phyloP scores from a whole-genome alignment of 768 basidiomycete genomes.

The Termitomyces sp. region DNA sequence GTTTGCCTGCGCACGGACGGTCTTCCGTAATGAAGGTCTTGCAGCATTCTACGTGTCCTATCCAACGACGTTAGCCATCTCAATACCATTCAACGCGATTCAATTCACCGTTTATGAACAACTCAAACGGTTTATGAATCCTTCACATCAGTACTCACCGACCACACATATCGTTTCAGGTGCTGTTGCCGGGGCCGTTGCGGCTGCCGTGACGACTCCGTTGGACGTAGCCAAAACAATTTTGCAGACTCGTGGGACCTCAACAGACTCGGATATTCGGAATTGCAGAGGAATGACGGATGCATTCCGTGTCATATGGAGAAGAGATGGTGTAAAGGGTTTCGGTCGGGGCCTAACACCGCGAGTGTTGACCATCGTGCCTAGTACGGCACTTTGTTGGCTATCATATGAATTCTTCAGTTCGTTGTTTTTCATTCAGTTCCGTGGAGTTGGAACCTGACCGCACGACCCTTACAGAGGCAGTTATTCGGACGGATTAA shows the following conservation, averaged over 20 bases:
- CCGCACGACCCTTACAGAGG: constrained; percentile 39
- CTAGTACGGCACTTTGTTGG: constrained; percentile 97
- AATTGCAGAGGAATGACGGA: constrained; percentile 80
- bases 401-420: constrained; percentile 98
- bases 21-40: constrained; percentile 84
- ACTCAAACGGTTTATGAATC: constrained; percentile 83
- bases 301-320: constrained; percentile 87
- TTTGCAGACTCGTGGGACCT: constrained; percentile 91
- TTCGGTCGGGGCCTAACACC: constrained; percentile 88
- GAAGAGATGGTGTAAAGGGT: constrained; percentile 79
- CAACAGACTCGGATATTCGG: constrained; percentile 81
- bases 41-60: constrained; percentile 97
- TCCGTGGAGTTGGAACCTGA: constrained; percentile 6
- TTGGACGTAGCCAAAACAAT: constrained; percentile 98
- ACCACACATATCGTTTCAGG: constrained; percentile 89
- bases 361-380: constrained; percentile 91
- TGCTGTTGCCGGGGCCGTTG: constrained; percentile 88
- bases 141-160: constrained; percentile 86
- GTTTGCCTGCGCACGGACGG: constrained; percentile 76
- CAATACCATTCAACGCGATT: constrained; percentile 96
- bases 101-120: constrained; percentile 98
- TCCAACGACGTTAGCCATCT: constrained; percentile 95
- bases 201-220: constrained; percentile 94
- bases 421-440: constrained; percentile 40
- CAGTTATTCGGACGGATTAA: constrained; percentile 55